phyloP scores from a whole-genome alignment of 208 protist species.

The Sergeia podlipaevii region DNA sequence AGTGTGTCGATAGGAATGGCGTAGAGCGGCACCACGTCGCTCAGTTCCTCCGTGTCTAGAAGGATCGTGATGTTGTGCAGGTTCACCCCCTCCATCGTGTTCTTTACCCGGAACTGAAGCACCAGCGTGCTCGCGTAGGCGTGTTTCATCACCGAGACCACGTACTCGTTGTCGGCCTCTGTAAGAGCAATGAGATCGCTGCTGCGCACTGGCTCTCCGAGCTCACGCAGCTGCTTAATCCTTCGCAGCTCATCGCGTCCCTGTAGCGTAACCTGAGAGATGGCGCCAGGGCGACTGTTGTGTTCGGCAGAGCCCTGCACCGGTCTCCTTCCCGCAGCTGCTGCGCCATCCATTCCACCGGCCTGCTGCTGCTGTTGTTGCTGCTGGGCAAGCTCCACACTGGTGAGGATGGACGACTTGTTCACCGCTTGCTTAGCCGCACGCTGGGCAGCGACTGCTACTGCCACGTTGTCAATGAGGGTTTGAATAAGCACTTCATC shows the following conservation, averaged over 20 bases:
- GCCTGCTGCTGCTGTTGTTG: neutral
- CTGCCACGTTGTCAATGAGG: conserved; percentile 72
- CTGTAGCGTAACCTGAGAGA: conserved; percentile 42
- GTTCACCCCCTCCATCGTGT: conserved; percentile 91
- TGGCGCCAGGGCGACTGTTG: neutral
- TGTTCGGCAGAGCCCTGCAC: conserved; percentile 4
- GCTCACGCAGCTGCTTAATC: conserved; percentile 58
- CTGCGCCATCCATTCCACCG: neutral
- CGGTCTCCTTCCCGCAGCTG: neutral
- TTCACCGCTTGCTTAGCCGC: conserved; percentile 14
- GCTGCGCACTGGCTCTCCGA: conserved; percentile 68
- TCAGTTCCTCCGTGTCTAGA: conserved; percentile 69
- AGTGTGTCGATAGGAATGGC: conserved; percentile 65
- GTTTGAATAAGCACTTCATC: conserved; percentile 60
- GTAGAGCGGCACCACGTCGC: conserved; percentile 78
- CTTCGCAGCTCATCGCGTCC: conserved; percentile 61
- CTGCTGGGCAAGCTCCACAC: too few species aligned
- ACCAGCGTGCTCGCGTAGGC: conserved; percentile 90
- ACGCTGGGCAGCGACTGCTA: conserved; percentile 37
- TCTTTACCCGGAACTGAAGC: conserved; percentile 93
- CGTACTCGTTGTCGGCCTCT: conserved; percentile 97
- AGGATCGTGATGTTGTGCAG: conserved; percentile 88
- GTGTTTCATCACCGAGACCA: conserved; percentile 96
- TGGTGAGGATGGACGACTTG: too few species aligned
- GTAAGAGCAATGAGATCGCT: conserved; percentile 81